Conservation (phyloP, 2,329 filamentous ascomycete genomes). For the Mariannaea elegans region DNA sequence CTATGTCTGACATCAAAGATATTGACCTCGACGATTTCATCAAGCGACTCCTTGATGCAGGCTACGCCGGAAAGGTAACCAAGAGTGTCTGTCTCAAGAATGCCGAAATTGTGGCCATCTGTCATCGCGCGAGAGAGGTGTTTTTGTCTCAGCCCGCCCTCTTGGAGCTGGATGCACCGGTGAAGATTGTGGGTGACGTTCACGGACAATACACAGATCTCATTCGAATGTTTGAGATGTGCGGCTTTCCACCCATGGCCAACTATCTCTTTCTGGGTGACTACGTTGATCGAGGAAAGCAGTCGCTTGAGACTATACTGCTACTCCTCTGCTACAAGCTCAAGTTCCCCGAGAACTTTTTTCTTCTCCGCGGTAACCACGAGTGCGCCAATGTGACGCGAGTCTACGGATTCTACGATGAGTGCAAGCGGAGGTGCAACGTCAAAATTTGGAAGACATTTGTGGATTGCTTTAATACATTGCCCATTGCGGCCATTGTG, state of each 20-base stretch:
- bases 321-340: slow-evolving; percentile 98
- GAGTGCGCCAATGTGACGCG: slow-evolving; percentile 99
- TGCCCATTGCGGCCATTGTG: slow-evolving; percentile 96
- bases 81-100: slow-evolving; percentile 98
- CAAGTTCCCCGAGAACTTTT: slow-evolving; percentile 99
- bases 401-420: slow-evolving; percentile 99
- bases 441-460: slow-evolving; percentile 99
- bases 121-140: slow-evolving; percentile 85
- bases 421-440: slow-evolving; percentile 99
- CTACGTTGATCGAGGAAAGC: slow-evolving; percentile 98
- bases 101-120: slow-evolving; percentile 95
- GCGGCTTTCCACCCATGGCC: slow-evolving; percentile 96
- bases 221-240: slow-evolving; percentile 96
- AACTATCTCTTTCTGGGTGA: slow-evolving; percentile 99
- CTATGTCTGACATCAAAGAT: slow-evolving; percentile 89
- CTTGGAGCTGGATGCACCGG: slow-evolving; percentile 89
- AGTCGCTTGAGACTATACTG: slow-evolving; percentile 98
- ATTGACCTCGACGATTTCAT: slow-evolving; percentile 98
- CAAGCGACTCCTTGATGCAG: slow-evolving; percentile 90
- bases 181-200: slow-evolving; percentile 99
- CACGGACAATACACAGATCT: slow-evolving; percentile 99
- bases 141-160: slow-evolving; percentile 92
- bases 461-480: slow-evolving; percentile 98
- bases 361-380: slow-evolving; percentile 97
- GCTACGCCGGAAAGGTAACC: slow-evolving; percentile 95